Conservation (phyloP, 1,139 yeast genomes). For the Saccharomycopsis hybrid region DNA sequence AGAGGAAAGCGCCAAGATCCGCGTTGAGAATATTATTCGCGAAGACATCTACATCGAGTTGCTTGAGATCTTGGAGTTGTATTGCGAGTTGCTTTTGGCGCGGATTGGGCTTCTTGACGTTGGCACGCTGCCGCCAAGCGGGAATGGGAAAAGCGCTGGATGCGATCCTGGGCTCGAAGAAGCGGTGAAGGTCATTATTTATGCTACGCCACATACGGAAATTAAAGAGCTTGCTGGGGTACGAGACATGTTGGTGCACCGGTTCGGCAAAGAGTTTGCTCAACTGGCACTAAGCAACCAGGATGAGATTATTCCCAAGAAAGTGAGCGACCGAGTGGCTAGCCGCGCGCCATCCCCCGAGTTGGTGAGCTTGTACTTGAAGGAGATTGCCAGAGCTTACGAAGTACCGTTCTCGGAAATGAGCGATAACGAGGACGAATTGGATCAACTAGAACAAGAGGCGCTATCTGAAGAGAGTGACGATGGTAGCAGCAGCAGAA, state of each 20-base stretch:
- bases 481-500: constrained; percentile 22
- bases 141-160: constrained; percentile 25
- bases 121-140: constrained; percentile 25
- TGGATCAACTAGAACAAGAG: constrained; percentile 28
- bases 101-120: constrained; percentile 53
- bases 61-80: constrained; percentile 71
- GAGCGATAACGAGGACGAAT: constrained; percentile 31
- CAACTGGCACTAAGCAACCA: constrained; percentile 55
- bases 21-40: constrained; percentile 80
- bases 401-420: constrained; percentile 65
- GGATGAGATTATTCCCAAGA: constrained; percentile 44
- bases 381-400: constrained; percentile 79
- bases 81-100: constrained; percentile 78
- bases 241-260: constrained; percentile 54
- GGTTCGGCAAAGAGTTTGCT: constrained; percentile 64
- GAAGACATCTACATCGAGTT: constrained; percentile 82
- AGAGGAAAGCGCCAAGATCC: constrained; percentile 75
- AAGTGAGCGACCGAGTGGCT: constrained; percentile 55
- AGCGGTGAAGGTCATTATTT: constrained; percentile 67
- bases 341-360: constrained; percentile 62
- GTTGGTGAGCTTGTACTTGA: constrained; percentile 62
- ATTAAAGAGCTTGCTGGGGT: constrained; percentile 62
- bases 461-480: constrained; percentile 24
- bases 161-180: constrained; percentile 67
- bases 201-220: constrained; percentile 67